phyloP scores from a whole-genome alignment of 495 filamentous ascomycete species.

The Lasiosphaeria ovina region DNA sequence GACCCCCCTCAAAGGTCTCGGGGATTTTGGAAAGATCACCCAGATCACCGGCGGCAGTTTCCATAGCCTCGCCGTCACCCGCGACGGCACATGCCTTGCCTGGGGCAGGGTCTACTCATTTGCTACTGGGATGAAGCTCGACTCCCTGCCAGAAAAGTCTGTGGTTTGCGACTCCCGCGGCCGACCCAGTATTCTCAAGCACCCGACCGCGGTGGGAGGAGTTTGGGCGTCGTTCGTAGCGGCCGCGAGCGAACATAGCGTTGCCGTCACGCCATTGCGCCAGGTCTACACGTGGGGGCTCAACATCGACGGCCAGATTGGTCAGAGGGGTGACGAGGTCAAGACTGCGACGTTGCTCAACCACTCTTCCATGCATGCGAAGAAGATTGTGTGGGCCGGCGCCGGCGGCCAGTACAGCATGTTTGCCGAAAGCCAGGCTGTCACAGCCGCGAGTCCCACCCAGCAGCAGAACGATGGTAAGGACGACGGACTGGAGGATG shows the following conservation, averaged over 20 bases:
- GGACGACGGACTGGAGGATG: not conserved
- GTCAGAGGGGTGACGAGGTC: not conserved
- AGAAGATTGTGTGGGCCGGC: not conserved
- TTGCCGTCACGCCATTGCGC: not conserved
- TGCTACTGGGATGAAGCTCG: not conserved
- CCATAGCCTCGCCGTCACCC: not conserved
- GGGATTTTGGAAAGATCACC: not conserved
- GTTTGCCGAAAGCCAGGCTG: not conserved
- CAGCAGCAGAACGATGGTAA: not conserved
- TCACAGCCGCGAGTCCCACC: not conserved
- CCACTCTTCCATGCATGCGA: not conserved
- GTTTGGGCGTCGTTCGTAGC: not conserved
- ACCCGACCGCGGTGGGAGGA: not conserved
- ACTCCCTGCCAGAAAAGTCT: not conserved
- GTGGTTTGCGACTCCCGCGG: not conserved
- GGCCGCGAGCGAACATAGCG: not conserved
- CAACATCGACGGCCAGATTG: not conserved
- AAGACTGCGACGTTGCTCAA: not conserved
- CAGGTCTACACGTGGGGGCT: not conserved
- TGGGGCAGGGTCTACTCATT: conserved; percentile 1
- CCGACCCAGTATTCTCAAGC: not conserved
- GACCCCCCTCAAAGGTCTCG: not conserved
- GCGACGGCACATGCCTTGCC: not conserved
- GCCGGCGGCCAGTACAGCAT: not conserved
- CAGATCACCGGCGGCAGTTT: not conserved